A percentile compares a stretch with the other conserved stretches of the same genome.
phyloP scores from a whole-genome alignment of 1,284 basidiomycete species.

The Fomitopsis pinicola region DNA sequence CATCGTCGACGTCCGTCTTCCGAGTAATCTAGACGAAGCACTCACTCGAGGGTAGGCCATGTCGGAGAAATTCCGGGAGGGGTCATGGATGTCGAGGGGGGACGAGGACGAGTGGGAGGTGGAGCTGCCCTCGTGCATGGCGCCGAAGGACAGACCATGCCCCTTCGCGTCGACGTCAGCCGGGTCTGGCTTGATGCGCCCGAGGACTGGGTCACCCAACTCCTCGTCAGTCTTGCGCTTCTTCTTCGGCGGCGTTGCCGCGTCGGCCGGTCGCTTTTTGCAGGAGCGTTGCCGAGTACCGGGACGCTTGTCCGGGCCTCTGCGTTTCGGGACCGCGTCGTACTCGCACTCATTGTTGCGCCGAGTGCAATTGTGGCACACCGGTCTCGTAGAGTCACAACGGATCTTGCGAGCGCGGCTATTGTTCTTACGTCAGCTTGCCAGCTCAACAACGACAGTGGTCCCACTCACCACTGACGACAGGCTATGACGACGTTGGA shows the following conservation, averaged over 20 bases:
- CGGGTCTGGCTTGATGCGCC: conserved; percentile 24
- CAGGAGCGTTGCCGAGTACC: conserved; percentile 76
- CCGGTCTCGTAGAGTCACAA: conserved; percentile 75
- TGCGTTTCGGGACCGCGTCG: conserved; percentile 71
- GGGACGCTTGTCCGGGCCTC: conserved; percentile 79
- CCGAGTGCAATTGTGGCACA: conserved; percentile 74
- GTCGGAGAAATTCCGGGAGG: conserved; percentile 20
- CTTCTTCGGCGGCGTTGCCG: conserved; percentile 48
- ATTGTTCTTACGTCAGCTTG: conserved; percentile 22
- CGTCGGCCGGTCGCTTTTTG: conserved; percentile 68
- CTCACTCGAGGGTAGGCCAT: conserved; percentile 30
- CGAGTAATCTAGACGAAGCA: conserved; percentile 13
- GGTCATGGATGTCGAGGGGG: conserved; percentile 26
- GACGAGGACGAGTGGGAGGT: conserved; percentile 20
- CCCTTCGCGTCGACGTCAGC: conserved; percentile 21
- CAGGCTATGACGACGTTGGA: conserved; percentile 58
- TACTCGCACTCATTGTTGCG: conserved; percentile 73
- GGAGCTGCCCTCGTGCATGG: conserved; percentile 21
- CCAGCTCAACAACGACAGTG: not conserved
- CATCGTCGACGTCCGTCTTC: conserved; percentile 23
- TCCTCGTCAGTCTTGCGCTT: conserved; percentile 41
- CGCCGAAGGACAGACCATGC: conserved; percentile 19
- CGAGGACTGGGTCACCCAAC: conserved; percentile 25
- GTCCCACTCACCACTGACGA: conserved; percentile 31
- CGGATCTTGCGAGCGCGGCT: conserved; percentile 77